phyloP scores from a whole-genome alignment of 192 early-diverging fungal species.

The Tieghemiomyces parasiticus region DNA sequence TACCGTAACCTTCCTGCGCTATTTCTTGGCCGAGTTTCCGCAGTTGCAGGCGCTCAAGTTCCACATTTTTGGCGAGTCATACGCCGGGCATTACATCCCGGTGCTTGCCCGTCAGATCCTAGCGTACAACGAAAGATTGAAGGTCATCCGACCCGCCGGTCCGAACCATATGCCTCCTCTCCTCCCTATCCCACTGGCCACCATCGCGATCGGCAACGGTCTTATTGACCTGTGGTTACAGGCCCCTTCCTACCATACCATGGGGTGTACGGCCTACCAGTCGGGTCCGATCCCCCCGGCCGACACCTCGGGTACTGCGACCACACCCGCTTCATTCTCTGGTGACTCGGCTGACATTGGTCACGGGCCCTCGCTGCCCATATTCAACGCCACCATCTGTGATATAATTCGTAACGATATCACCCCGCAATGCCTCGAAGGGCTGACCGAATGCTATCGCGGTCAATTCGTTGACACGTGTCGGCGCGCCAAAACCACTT shows the following conservation, averaged over 20 bases:
- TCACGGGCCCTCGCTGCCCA: conserved; percentile 27
- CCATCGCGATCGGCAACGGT: conserved; percentile 39
- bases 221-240: conserved; percentile 27
- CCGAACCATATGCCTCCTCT: neutral
- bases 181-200: conserved; percentile 19
- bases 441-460: too few species aligned
- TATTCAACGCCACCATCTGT: conserved; percentile 36
- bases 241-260: conserved; percentile 17
- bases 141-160: neutral
- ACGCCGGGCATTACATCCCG: conserved; percentile 36
- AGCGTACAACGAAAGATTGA: conserved; percentile 20
- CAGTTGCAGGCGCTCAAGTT: conserved; percentile 14
- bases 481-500: too few species aligned
- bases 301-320: conserved; percentile 16
- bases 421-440: too few species aligned
- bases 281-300: conserved; percentile 19
- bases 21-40: conserved; percentile 21
- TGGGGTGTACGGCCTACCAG: conserved; percentile 19
- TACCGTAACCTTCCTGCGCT: conserved; percentile 29
- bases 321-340: too few species aligned
- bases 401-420: conserved; percentile 13
- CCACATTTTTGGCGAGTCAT: conserved; percentile 37
- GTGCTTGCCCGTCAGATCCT: conserved; percentile 24
- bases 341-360: conserved; percentile 25
- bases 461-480: too few species aligned